Conservation (phyloP, 176 grass and related monocot species). For the Secale cereale region DNA sequence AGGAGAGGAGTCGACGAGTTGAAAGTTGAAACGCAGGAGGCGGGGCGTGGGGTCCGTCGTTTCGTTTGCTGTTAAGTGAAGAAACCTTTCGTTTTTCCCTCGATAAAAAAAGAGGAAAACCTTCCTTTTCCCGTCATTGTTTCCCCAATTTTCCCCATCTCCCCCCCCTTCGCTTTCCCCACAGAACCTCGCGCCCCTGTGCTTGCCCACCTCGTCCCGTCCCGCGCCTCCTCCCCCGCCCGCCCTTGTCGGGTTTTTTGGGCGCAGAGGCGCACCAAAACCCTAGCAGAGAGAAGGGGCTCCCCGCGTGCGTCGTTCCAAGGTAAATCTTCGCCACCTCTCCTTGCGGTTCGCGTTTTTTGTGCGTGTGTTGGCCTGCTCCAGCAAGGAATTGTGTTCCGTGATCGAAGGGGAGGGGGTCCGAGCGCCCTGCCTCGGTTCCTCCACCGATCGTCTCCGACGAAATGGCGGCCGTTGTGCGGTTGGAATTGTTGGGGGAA, state of each 20-base stretch:
- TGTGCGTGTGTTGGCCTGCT: background rate
- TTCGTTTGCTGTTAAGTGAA: background rate
- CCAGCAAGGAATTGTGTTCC: background rate
- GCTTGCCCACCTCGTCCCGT: too few relatives aligned
- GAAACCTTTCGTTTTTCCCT: background rate
- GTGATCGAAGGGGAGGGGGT: background rate
- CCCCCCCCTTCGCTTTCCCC: background rate
- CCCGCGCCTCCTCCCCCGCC: background rate
- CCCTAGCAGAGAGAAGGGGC: background rate
- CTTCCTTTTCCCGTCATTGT: background rate
- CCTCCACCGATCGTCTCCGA: background rate
- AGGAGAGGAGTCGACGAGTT: background rate
- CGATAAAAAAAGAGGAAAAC: background rate
- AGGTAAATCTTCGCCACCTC: conserved; percentile 21
- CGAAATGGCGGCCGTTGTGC: background rate
- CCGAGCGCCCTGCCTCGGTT: background rate
- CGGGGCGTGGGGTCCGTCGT: background rate
- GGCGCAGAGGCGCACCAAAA: background rate
- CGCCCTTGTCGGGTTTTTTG: background rate
- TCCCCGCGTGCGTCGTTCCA: background rate
- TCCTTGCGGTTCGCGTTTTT: background rate
- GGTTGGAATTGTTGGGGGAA: background rate
- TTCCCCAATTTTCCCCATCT: background rate
- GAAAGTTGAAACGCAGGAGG: background rate
- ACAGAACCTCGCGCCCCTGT: background rate